These are phyloP conservation scores for Durio zibethinus DNA, from an alignment of 345 rosid species.

Conservation along the genomic window DNA sequence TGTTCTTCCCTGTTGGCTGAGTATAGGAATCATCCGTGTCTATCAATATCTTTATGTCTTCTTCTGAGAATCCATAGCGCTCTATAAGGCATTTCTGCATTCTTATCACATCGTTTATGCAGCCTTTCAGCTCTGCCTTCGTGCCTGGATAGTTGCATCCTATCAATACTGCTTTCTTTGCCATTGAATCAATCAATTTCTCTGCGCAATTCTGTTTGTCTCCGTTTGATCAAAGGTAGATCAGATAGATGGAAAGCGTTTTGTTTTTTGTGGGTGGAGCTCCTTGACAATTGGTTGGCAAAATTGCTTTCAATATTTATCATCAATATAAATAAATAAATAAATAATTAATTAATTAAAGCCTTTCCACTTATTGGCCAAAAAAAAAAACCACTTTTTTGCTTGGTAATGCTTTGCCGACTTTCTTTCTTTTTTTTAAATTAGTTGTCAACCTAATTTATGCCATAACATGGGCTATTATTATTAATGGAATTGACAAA, in stretches of 20 bases:
- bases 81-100: constrained; percentile 58
- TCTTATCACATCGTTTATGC: constrained; percentile 78
- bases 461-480: too few species aligned
- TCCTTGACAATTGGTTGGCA: neutral
- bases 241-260: neutral
- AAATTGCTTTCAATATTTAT: too few species aligned
- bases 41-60: constrained; percentile 57
- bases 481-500: too few species aligned
- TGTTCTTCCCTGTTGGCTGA: constrained; percentile 80
- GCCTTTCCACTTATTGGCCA: too few species aligned
- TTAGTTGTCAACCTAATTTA: too few species aligned
- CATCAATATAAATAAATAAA: too few species aligned
- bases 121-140: constrained; percentile 85
- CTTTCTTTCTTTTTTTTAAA: too few species aligned
- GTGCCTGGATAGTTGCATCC: constrained; percentile 84
- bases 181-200: constrained; percentile 29
- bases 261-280: neutral
- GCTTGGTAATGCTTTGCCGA: too few species aligned
- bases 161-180: constrained; percentile 72
- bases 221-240: neutral
- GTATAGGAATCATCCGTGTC: constrained; percentile 62
- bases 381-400: too few species aligned
- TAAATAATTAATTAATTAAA: too few species aligned
- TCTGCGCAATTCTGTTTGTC: neutral
- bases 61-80: constrained; percentile 64